Evolutionary conservation across 257 asterid genomes (phyloP).

Genomic region (Fraxinus cuspidata): DNA sequence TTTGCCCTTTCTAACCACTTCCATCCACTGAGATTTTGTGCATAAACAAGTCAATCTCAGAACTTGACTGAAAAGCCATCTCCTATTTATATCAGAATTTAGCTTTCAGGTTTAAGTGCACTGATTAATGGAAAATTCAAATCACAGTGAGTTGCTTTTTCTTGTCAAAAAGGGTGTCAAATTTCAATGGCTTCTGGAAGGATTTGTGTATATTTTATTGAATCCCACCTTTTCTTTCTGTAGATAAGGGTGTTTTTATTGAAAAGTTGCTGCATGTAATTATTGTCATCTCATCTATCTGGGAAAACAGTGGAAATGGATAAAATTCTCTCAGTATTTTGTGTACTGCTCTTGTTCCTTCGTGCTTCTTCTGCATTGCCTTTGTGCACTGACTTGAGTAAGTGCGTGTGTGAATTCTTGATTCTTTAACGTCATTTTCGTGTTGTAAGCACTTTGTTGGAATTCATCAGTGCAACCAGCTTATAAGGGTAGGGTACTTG

Average conservation of each 20-base stretch:
- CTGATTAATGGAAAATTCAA: constrained; percentile 24
- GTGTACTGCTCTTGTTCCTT: constrained; percentile 49
- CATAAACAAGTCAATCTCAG: constrained; percentile 41
- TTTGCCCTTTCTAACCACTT: constrained; percentile 46
- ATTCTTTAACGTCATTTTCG: background rate
- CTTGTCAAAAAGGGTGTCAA: constrained; percentile 25
- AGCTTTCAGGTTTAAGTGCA: constrained; percentile 43
- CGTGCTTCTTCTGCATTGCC: constrained; percentile 65
- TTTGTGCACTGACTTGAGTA: constrained; percentile 72
- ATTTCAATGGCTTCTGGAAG: constrained; percentile 40
- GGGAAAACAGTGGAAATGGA: constrained; percentile 38
- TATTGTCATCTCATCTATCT: constrained; percentile 28
- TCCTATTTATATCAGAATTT: constrained; percentile 29
- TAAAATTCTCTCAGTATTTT: constrained; percentile 27
- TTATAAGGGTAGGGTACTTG: background rate
- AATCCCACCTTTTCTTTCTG: constrained; percentile 9
- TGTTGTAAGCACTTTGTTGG: background rate
- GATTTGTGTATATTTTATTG: constrained; percentile 29
- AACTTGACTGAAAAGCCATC: constrained; percentile 26
- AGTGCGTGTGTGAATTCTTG: constrained; percentile 26
- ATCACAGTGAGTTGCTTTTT: constrained; percentile 26
- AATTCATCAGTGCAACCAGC: background rate
- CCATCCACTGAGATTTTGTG: constrained; percentile 62
- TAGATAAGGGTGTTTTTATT: background rate
- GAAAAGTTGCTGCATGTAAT: constrained; percentile 25